Evolutionary conservation across 768 basidiomycete species (phyloP).

Genomic region (Phylloporus sp.): DNA sequence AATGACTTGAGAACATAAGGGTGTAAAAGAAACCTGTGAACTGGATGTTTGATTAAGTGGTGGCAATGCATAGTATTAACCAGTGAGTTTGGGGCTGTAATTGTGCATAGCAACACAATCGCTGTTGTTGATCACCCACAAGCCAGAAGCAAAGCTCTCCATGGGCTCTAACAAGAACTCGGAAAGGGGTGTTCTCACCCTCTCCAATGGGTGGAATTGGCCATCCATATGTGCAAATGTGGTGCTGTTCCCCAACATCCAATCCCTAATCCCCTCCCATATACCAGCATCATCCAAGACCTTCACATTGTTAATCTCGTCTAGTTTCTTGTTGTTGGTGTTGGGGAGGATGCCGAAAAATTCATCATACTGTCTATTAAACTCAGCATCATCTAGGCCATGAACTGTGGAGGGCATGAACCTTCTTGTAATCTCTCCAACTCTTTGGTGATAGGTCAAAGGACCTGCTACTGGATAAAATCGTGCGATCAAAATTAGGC

Average conservation of each 20-base stretch:
- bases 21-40: too few relatives aligned
- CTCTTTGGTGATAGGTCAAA: not conserved
- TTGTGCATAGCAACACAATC: too few relatives aligned
- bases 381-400: not conserved
- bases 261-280: not conserved
- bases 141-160: too few relatives aligned
- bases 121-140: too few relatives aligned
- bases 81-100: too few relatives aligned
- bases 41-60: too few relatives aligned
- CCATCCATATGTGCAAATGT: too few relatives aligned
- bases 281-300: not conserved
- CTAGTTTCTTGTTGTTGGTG: not conserved
- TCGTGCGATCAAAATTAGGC: not conserved
- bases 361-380: not conserved
- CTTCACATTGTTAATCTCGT: not conserved
- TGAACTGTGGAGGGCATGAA: not conserved
- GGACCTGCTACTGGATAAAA: not conserved
- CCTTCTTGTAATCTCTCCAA: not conserved
- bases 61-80: too few relatives aligned
- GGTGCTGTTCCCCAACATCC: not conserved
- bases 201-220: too few relatives aligned
- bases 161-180: too few relatives aligned
- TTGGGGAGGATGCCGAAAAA: not conserved
- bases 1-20: too few relatives aligned
- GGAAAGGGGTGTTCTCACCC: too few relatives aligned